These are phyloP conservation scores for Lonicera japonica DNA, from an alignment of 129 eudicot species.

Conservation along the genomic window DNA sequence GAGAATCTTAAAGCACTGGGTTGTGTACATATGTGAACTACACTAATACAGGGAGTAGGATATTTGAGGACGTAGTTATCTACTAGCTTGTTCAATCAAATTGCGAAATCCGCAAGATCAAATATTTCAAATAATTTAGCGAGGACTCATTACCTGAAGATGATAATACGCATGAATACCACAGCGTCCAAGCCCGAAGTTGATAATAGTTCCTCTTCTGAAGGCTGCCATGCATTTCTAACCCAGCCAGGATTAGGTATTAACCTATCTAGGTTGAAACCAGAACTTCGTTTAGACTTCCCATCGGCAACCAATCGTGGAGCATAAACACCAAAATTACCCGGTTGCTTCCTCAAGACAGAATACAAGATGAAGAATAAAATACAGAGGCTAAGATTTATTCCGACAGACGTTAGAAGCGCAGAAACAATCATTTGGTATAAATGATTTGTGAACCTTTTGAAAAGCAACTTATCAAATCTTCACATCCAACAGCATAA, in stretches of 20 bases:
- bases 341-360: slow-evolving; percentile 56
- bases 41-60: no score
- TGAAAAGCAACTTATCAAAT: slow-evolving; percentile 10
- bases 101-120: neutral
- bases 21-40: neutral
- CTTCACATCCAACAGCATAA: slow-evolving; percentile 20
- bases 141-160: slow-evolving; percentile 45
- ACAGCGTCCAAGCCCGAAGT: slow-evolving; percentile 71
- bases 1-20: neutral
- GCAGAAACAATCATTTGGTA: slow-evolving; percentile 57
- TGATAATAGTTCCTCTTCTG: slow-evolving; percentile 51
- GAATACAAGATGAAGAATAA: slow-evolving; percentile 54
- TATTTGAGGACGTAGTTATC: no score
- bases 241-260: slow-evolving; percentile 57
- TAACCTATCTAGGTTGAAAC: slow-evolving; percentile 26
- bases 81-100: no score
- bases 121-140: neutral
- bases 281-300: slow-evolving; percentile 10
- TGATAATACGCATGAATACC: slow-evolving; percentile 53
- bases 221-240: slow-evolving; percentile 44
- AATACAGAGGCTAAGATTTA: slow-evolving; percentile 50
- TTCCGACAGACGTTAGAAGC: slow-evolving; percentile 59
- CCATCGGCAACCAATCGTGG: slow-evolving; percentile 43
- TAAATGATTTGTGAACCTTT: slow-evolving; percentile 4
- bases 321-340: slow-evolving; percentile 37